Evolutionary conservation across 257 asterid species (phyloP).

Genomic region (Nyctanthes arbortristis): DNA sequence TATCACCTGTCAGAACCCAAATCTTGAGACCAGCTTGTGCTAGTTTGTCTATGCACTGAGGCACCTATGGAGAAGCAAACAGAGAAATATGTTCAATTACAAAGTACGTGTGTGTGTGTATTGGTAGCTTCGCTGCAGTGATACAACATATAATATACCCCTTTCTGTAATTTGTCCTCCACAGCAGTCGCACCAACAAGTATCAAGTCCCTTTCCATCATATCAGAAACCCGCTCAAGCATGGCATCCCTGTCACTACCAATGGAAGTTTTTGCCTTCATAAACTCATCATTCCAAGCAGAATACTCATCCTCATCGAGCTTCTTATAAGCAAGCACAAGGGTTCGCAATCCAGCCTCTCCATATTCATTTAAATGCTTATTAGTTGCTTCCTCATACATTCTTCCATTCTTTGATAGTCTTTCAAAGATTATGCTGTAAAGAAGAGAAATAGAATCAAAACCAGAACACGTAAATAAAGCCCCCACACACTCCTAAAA

Average conservation of each 20-base stretch:
- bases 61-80: conserved; percentile 59
- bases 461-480: not conserved
- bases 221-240: conserved; percentile 84
- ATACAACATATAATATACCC: conserved; percentile 52
- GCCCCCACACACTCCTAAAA: not conserved
- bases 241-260: conserved; percentile 76
- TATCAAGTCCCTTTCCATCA: conserved; percentile 85
- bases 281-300: conserved; percentile 92
- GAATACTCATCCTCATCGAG: conserved; percentile 73
- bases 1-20: conserved; percentile 99
- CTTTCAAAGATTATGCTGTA: conserved; percentile 94
- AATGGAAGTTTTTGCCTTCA: conserved; percentile 76
- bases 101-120: not conserved
- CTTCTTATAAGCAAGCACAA: conserved; percentile 89
- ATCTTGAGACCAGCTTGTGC: conserved; percentile 99
- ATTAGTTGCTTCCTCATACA: conserved; percentile 70
- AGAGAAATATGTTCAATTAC: conserved; percentile 2
- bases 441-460: conserved; percentile 18
- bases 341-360: conserved; percentile 93
- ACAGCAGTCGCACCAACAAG: conserved; percentile 99
- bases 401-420: conserved; percentile 68
- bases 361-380: conserved; percentile 91
- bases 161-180: conserved; percentile 98
- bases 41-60: conserved; percentile 96
- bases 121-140: not conserved